These are phyloP conservation scores for Nidula microcarpa DNA, from an alignment of 768 basidiomycete species.

Conservation along the genomic window DNA sequence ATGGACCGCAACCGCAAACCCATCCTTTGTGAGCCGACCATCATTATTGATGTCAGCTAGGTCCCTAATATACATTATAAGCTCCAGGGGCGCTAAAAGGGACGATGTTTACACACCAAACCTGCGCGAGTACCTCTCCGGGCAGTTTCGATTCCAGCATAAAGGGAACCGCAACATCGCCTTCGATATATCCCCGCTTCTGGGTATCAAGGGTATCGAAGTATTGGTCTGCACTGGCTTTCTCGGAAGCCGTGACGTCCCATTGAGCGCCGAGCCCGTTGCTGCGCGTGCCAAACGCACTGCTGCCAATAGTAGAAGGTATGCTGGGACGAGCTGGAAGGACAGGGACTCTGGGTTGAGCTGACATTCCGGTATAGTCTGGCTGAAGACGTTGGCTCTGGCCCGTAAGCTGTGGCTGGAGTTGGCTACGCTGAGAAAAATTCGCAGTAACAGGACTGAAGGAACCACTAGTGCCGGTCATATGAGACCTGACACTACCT, in stretches of 20 bases:
- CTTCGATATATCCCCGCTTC: slow-evolving; percentile 80
- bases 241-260: slow-evolving; percentile 84
- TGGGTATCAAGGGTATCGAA: slow-evolving; percentile 81
- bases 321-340: slow-evolving; percentile 36
- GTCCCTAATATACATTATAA: slow-evolving; percentile 58
- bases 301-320: slow-evolving; percentile 11
- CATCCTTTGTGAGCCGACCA: slow-evolving; percentile 82
- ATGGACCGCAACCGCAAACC: slow-evolving; percentile 94
- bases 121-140: slow-evolving; percentile 78
- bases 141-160: slow-evolving; percentile 87
- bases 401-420: slow-evolving; percentile 68
- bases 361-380: slow-evolving; percentile 39
- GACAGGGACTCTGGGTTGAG: slow-evolving; percentile 24
- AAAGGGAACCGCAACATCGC: slow-evolving; percentile 93
- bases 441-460: slow-evolving; percentile 50
- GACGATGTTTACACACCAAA: slow-evolving; percentile 63
- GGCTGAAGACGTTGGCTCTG: slow-evolving; percentile 48
- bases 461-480: slow-evolving; percentile 61
- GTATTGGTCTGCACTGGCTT: slow-evolving; percentile 69
- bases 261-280: slow-evolving; percentile 42
- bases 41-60: slow-evolving; percentile 87
- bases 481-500: slow-evolving; percentile 40
- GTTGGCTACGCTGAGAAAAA: slow-evolving; percentile 34
- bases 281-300: slow-evolving; percentile 17
- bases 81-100: background rate